Evolutionary conservation across 108 stramenopile species (phyloP), one percentile per base, ranked within the genome.

Genomic region (Skeletonema costatum): DNA sequence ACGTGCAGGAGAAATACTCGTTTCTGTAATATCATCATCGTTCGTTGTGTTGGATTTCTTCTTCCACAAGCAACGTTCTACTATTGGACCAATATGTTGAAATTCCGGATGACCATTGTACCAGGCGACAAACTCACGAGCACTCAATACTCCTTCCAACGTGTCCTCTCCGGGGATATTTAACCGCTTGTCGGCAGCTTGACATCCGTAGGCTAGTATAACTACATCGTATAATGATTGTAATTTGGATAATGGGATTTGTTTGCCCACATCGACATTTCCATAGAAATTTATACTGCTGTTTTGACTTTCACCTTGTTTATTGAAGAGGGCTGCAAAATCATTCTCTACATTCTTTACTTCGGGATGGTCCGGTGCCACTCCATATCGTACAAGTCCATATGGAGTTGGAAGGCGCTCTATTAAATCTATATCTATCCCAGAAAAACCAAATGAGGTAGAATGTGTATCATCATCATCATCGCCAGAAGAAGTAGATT

Each of bases 351-450:
- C 99, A 64, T 93, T 93, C 84, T 99, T 99, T 14, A 98, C 98
- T 84, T 99, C 98, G 7, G 96, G 98, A 87, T 99, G 98, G 78
- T 98, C 98, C 10, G 98, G 99, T 32, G 98, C 98, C 21, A 99
- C 98, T 35, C 98, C 99, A 60, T 76, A 92, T 41, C 98, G 84
- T 4, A 99, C 98, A 61, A 99, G 81, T 12, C 99, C 99, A 74
- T 77, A 99, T 7, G 97, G 96, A 2, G 92, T 95, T 2, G 97
- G 96, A 32, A 98, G 74, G 41, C 88, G 74, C 31, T 99, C 99
- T 14, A 98, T 29, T 10, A 99, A 75, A 65, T 97, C 97, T 66
- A 99, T 86, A 6, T 71, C 68, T 13, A 76, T 73, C 2, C 75
- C 82, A 9, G 82, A 83, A 60, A 35, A 60, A 4, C 31, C 25